Evolutionary conservation across 2,329 filamentous ascomycete species (phyloP), one percentile per base, ranked within the genome.

Genomic region (Myriosclerotinia scirpicola): DNA sequence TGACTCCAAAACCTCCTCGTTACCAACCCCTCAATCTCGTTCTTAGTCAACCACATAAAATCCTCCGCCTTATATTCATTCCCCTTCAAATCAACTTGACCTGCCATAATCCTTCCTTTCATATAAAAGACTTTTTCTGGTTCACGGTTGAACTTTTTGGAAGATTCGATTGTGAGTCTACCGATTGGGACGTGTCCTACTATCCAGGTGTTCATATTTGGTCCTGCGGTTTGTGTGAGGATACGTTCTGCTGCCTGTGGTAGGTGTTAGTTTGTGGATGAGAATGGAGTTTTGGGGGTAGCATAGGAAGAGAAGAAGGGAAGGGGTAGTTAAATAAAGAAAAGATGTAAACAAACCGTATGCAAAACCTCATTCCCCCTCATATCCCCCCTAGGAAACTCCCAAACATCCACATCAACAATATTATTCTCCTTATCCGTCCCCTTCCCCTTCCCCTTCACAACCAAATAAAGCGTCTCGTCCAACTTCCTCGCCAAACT

Each of bases 161-260:
- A 79, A 72, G 83, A 83, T 69, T 86, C 80, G 69, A 81, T 81
- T 71, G 91, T 83, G 75, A 90, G 80, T 80, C 97, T 90, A 36
- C 93, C 94, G 67, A 97, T 85, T 14, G 95, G 95, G 67, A 90
- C 90, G 74, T 93, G 93, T 68, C 93, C 94, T 62, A 99, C 91
- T 73, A 98, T 87, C 93, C 95, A 99, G 65, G 93, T 97, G 82
- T 98, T 98, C 93, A 99, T 98, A 83, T 99, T 96, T 69, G 91
- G 81, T 67, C 95, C 95, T 12, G 90, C 93, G 4, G 92, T 83
- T 74, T 91, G 84, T 63, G 89, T 83, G 34, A 98, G 83, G 65
- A 93, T 87, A 68, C 93, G 86, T 76, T 92, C 86, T 48, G 94
- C 93, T 54, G 91, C 89, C 95, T 99, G 73, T 69, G 3, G 22